phyloP scores from a whole-genome alignment of 1,284 basidiomycete genomes.

The Austroboletus novae-zelandiae region DNA sequence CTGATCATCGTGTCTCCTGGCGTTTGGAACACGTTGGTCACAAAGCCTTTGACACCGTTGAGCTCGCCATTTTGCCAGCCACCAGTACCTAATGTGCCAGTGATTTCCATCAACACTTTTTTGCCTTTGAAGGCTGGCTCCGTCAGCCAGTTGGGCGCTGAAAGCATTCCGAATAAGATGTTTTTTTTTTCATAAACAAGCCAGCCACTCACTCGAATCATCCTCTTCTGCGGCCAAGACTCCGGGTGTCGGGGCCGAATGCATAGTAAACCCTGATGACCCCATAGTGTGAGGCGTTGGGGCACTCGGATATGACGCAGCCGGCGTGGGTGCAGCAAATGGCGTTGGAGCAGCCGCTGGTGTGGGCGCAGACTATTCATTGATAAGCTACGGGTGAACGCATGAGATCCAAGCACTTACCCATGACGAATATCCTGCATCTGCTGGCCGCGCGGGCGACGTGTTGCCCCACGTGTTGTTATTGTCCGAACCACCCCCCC shows the following conservation, averaged over 20 bases:
- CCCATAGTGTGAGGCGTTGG: conserved; percentile 37
- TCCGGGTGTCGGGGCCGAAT: conserved; percentile 37
- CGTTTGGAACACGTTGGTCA: conserved; percentile 38
- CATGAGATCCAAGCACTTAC: conserved; percentile 18
- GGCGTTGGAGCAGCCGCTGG: conserved; percentile 58
- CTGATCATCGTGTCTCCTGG: conserved; percentile 30
- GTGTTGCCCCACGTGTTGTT: conserved; percentile 29
- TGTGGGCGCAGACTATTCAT: conserved; percentile 48
- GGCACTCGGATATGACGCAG: conserved; percentile 30
- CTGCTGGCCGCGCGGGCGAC: conserved; percentile 37
- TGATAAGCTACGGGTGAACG: too few species aligned
- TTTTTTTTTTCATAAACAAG: not conserved
- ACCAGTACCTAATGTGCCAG: conserved; percentile 38
- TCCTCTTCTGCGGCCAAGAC: conserved; percentile 27
- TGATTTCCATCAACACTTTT: conserved; percentile 51
- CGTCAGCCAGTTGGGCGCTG: conserved; percentile 25
- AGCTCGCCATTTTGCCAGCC: conserved; percentile 55
- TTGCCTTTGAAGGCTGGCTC: conserved; percentile 33
- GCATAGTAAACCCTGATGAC: conserved; percentile 14
- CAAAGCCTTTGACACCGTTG: conserved; percentile 48
- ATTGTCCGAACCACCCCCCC: conserved; percentile 27
- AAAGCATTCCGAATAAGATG: conserved; percentile 2
- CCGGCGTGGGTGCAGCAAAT: conserved; percentile 36
- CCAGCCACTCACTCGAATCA: conserved; percentile 20
- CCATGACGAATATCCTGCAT: conserved; percentile 31